Percentiles rank a stretch among this genome's conserved stretches.
Conservation (phyloP, 768 basidiomycete genomes). For the Panus rudis region DNA sequence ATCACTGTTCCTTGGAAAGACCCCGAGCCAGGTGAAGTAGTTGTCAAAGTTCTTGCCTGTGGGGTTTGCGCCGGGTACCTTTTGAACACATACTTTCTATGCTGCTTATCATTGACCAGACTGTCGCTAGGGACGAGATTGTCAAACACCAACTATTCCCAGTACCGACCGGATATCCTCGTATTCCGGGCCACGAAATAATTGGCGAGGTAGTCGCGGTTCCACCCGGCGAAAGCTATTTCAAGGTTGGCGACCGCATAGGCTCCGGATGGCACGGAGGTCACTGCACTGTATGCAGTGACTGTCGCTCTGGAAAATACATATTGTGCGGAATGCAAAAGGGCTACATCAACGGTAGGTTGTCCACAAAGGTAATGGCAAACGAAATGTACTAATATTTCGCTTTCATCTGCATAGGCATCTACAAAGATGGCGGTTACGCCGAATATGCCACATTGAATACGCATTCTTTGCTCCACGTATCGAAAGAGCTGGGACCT, state of each 20-base stretch:
- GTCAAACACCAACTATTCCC: conserved; percentile 11
- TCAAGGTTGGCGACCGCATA: conserved; percentile 21
- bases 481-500: conserved; percentile 21
- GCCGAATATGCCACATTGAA: conserved; percentile 21
- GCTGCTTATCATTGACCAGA: not conserved
- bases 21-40: conserved; percentile 16
- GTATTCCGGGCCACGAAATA: conserved; percentile 24
- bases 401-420: conserved; percentile 10
- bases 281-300: conserved; percentile 18
- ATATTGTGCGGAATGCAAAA: conserved; percentile 19
- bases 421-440: conserved; percentile 21
- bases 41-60: conserved; percentile 22
- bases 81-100: not conserved
- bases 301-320: conserved; percentile 22
- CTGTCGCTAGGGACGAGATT: conserved; percentile 13
- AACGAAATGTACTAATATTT: not conserved
- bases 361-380: no score
- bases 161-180: conserved; percentile 12
- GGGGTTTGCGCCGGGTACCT: conserved; percentile 21
- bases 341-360: conserved; percentile 17
- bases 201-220: conserved; percentile 20
- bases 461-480: conserved; percentile 19
- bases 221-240: conserved; percentile 10
- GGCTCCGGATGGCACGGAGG: conserved; percentile 26
- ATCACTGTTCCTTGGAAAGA: conserved; percentile 16